Evolutionary conservation across 805 yeast genomes (phyloP).

Genomic region (Ogataea paraovalis): DNA sequence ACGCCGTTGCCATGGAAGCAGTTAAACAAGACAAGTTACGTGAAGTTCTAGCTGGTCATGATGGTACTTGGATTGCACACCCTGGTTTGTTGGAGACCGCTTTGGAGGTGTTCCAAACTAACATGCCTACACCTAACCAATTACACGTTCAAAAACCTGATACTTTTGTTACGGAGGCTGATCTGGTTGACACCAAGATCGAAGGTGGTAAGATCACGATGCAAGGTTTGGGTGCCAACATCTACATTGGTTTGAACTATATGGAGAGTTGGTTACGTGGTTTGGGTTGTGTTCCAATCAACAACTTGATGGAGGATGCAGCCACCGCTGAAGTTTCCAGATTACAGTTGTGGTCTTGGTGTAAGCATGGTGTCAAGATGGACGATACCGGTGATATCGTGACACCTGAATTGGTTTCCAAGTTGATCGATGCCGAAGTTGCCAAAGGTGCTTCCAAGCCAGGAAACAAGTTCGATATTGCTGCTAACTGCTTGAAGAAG

Average conservation of each 20-base stretch:
- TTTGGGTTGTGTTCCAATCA: slow-evolving; percentile 81
- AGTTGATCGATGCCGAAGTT: slow-evolving; percentile 60
- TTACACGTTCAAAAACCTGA: slow-evolving; percentile 45
- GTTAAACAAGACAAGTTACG: slow-evolving; percentile 73
- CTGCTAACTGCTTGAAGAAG: slow-evolving; percentile 67
- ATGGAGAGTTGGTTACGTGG: slow-evolving; percentile 87
- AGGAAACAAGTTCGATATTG: slow-evolving; percentile 64
- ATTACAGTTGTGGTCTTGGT: slow-evolving; percentile 82
- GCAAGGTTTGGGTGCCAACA: slow-evolving; percentile 66
- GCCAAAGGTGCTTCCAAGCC: slow-evolving; percentile 48
- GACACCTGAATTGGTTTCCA: slow-evolving; percentile 55
- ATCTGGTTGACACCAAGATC: slow-evolving; percentile 61
- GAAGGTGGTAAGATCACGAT: slow-evolving; percentile 61
- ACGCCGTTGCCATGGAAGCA: slow-evolving; percentile 64
- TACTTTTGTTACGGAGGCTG: slow-evolving; percentile 44
- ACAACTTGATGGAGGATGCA: slow-evolving; percentile 84
- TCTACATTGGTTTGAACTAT: slow-evolving; percentile 72
- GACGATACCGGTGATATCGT: slow-evolving; percentile 56
- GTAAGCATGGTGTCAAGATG: slow-evolving; percentile 58
- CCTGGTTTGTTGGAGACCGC: slow-evolving; percentile 78
- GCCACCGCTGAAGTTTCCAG: slow-evolving; percentile 87
- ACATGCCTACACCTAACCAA: slow-evolving; percentile 83
- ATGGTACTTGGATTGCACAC: slow-evolving; percentile 88
- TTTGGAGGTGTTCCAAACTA: slow-evolving; percentile 63
- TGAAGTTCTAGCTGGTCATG: slow-evolving; percentile 77